These are phyloP conservation scores for Rhynchospora pubera DNA, from an alignment of 176 grass and related monocot genomes.

Conservation along the genomic window DNA sequence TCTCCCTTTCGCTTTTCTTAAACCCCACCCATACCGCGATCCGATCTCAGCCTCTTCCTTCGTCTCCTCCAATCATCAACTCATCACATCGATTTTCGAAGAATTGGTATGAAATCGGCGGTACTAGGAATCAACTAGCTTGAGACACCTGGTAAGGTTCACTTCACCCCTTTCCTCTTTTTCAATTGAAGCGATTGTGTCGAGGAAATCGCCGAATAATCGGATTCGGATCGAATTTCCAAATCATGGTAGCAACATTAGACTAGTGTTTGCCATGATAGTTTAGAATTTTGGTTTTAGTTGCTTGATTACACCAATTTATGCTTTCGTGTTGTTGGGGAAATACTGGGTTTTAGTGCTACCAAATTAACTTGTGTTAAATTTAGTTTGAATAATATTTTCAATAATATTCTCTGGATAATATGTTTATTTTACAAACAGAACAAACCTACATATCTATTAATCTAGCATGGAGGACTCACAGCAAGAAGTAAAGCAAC, in stretches of 20 bases:
- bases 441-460: background rate
- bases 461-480: background rate
- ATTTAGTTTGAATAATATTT: background rate
- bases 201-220: background rate
- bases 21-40: background rate
- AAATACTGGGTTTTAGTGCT: background rate
- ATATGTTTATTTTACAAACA: background rate
- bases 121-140: no score
- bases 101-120: no score
- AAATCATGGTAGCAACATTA: background rate
- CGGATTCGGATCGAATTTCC: background rate
- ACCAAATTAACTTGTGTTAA: background rate
- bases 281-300: background rate
- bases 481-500: constrained; percentile 4
- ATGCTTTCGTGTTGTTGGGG: background rate
- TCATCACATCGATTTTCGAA: background rate
- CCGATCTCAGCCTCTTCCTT: background rate
- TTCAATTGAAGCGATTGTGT: background rate
- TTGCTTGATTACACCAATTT: background rate
- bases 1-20: no score
- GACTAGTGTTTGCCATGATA: background rate
- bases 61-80: background rate
- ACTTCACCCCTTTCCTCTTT: background rate
- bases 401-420: background rate
- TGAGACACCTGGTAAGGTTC: no score